Conservation (phyloP, 2,329 filamentous ascomycete genomes). For the Aspergillus proliferans region DNA sequence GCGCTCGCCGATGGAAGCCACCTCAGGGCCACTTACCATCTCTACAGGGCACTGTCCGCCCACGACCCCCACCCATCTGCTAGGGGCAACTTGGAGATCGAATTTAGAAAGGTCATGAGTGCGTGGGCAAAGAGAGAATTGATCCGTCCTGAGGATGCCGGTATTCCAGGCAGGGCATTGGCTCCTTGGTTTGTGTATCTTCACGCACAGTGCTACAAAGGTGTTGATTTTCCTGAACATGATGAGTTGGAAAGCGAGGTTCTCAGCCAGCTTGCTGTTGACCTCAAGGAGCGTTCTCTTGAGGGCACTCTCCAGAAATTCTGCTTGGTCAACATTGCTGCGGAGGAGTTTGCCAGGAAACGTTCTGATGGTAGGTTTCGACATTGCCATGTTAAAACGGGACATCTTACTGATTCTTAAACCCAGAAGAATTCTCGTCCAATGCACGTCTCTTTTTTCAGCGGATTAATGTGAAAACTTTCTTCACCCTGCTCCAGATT, state of each 20-base stretch:
- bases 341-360: conserved; percentile 64
- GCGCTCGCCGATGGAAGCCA: conserved; percentile 70
- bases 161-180: conserved; percentile 52
- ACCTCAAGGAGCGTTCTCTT: conserved; percentile 62
- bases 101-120: conserved; percentile 62
- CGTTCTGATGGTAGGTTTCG: conserved; percentile 51
- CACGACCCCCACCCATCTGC: conserved; percentile 69
- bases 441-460: conserved; percentile 55
- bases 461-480: conserved; percentile 70
- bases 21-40: conserved; percentile 78
- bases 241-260: conserved; percentile 82
- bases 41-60: conserved; percentile 75
- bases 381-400: conserved; percentile 1
- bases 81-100: conserved; percentile 67
- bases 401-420: conserved; percentile 9
- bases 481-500: conserved; percentile 64
- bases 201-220: conserved; percentile 77
- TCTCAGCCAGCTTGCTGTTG: conserved; percentile 66
- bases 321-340: conserved; percentile 77
- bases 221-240: conserved; percentile 65
- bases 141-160: conserved; percentile 45
- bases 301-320: conserved; percentile 68
- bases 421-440: conserved; percentile 44
- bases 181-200: conserved; percentile 77
- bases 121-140: conserved; percentile 53